phyloP scores from a whole-genome alignment of 768 basidiomycete genomes.

The Glaciozyma antarctica region DNA sequence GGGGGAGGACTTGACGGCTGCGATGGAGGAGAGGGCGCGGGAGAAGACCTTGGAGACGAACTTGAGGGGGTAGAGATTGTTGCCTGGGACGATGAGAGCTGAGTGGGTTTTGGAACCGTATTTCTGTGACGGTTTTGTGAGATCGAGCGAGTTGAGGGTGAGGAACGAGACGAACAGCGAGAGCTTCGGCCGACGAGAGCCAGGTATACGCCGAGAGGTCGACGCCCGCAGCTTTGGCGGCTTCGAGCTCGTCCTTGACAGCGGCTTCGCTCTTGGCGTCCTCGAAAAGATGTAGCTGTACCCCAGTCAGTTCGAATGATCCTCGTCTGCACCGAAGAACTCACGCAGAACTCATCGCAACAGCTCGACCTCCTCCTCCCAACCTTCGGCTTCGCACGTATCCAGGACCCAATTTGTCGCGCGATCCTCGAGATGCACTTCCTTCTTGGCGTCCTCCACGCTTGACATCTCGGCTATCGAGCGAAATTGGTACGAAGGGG shows the following conservation, averaged over 20 bases:
- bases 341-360: conserved; percentile 45
- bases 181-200: conserved; percentile 47
- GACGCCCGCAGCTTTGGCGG: conserved; percentile 51
- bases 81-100: conserved; percentile 47
- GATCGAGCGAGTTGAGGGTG: background rate
- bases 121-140: background rate
- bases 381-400: conserved; percentile 46
- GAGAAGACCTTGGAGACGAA: conserved; percentile 34
- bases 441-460: conserved; percentile 49
- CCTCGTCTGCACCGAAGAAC: background rate
- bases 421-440: conserved; percentile 52
- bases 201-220: conserved; percentile 45
- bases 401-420: conserved; percentile 47
- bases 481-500: conserved; percentile 46
- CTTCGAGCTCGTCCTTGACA: conserved; percentile 46
- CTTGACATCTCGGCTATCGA: conserved; percentile 44
- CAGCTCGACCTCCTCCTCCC: conserved; percentile 53
- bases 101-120: conserved; percentile 46
- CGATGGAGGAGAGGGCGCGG: conserved; percentile 8
- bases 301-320: background rate
- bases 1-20: background rate
- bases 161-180: conserved; percentile 41
- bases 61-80: conserved; percentile 69
- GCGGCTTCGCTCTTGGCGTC: conserved; percentile 45
- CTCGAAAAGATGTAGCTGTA: conserved; percentile 45